Percentiles rank a stretch among this genome's conserved stretches.
phyloP scores from a whole-genome alignment of 2,329 filamentous ascomycete genomes.

The Pseudogymnoascus sp. region DNA sequence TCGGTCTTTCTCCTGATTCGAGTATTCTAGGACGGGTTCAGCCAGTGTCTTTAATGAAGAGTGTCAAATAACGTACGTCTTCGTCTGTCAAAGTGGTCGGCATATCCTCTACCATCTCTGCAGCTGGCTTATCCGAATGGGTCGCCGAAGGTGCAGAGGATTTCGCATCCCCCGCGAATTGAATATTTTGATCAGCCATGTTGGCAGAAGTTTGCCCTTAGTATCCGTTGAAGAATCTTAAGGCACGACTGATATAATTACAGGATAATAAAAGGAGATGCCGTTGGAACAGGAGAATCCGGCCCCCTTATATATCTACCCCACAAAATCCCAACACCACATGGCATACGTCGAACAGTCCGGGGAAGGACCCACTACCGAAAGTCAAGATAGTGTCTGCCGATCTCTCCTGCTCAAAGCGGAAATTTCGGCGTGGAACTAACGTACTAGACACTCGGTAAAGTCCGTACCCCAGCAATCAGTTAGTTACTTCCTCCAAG shows the following conservation, averaged over 20 bases:
- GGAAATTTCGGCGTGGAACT: not conserved
- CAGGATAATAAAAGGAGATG: not conserved
- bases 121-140: not conserved
- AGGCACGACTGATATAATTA: not conserved
- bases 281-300: not conserved
- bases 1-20: slow-evolving; percentile 56
- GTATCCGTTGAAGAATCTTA: not conserved
- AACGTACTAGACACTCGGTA: not conserved
- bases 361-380: not conserved
- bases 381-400: not conserved
- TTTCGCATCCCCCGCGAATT: not conserved
- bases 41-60: not conserved
- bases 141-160: not conserved
- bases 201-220: not conserved
- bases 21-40: slow-evolving; percentile 34
- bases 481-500: not conserved
- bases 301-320: slow-evolving; percentile 3
- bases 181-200: slow-evolving; percentile 1
- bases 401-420: not conserved
- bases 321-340: not conserved
- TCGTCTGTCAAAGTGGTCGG: not conserved
- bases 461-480: not conserved
- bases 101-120: not conserved
- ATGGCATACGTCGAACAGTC: not conserved
- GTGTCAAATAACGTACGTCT: not conserved